Evolutionary conservation across 176 grass and related monocot genomes (phyloP).

Genomic region (Eragrostis curvula): DNA sequence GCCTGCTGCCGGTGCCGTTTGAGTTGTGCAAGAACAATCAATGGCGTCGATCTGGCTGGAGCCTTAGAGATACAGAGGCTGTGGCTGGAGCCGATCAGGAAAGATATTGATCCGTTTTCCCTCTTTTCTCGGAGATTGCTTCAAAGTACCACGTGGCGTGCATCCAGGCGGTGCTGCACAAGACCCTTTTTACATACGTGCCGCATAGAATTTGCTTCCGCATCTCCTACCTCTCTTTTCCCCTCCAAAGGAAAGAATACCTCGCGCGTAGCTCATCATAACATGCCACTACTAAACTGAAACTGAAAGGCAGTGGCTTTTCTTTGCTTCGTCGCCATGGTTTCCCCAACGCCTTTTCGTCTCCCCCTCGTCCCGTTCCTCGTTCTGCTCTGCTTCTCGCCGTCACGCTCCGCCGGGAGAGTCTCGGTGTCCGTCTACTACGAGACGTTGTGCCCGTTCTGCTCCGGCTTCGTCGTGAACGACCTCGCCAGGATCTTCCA

Average conservation of each 20-base stretch:
- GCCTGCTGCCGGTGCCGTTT: too few relatives aligned
- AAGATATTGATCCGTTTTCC: too few relatives aligned
- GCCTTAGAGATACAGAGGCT: too few relatives aligned
- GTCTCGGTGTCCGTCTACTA: constrained; percentile 78
- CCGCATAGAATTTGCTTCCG: too few relatives aligned
- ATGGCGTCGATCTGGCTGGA: too few relatives aligned
- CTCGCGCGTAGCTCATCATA: constrained; percentile 6
- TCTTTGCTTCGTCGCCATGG: constrained; percentile 48
- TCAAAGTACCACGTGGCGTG: too few relatives aligned
- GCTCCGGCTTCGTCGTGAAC: constrained; percentile 69
- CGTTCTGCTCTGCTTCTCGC: constrained; percentile 44
- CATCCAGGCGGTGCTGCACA: too few relatives aligned
- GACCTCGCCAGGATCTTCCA: constrained; percentile 64
- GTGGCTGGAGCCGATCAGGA: too few relatives aligned
- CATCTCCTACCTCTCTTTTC: too few relatives aligned
- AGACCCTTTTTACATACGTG: too few relatives aligned
- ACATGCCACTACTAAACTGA: background rate
- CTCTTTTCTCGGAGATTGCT: too few relatives aligned
- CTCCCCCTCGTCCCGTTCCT: constrained; percentile 29
- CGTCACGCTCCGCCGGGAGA: constrained; percentile 38
- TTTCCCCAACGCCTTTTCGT: constrained; percentile 19
- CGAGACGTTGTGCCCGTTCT: constrained; percentile 81
- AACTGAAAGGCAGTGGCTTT: constrained; percentile 20
- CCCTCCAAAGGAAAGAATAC: constrained; percentile 44
- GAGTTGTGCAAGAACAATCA: too few relatives aligned